A percentile compares a stretch with the other conserved stretches of the same genome.
Conservation (phyloP, 1,284 basidiomycete genomes). For the Pyrrhoderma lamaoense region DNA sequence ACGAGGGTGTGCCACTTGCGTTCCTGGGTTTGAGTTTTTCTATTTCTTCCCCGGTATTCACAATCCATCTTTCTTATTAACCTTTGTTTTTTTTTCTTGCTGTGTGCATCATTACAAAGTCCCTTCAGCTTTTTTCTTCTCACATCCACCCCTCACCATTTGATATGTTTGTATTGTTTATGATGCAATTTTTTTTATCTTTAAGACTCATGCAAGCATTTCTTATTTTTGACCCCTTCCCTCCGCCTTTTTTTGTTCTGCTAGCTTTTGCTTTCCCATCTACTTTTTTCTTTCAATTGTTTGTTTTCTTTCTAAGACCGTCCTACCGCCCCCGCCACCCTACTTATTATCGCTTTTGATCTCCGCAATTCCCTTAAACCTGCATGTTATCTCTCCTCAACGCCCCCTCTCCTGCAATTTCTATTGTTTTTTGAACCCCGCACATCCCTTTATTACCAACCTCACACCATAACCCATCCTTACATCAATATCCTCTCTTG, state of each 20-base stretch:
- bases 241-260: slow-evolving; percentile 8
- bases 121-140: slow-evolving; percentile 3
- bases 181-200: slow-evolving; percentile 3
- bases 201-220: background rate
- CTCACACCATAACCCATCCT: background rate
- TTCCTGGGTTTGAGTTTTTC: background rate
- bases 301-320: too few relatives aligned
- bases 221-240: background rate
- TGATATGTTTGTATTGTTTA: slow-evolving; percentile 8
- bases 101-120: slow-evolving; percentile 8
- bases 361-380: too few relatives aligned
- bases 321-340: too few relatives aligned
- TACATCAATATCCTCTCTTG: background rate
- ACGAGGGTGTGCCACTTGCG: background rate
- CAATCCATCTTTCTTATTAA: background rate
- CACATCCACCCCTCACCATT: slow-evolving; percentile 1
- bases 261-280: background rate
- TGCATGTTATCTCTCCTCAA: background rate
- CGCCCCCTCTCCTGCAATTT: background rate
- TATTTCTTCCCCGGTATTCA: background rate
- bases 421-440: background rate
- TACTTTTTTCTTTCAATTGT: too few relatives aligned
- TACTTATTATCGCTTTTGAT: background rate
- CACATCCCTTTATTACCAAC: background rate
- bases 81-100: background rate